A percentile compares a stretch with the other conserved stretches of the same genome.
Evolutionary conservation across 331 rosid genomes (phyloP).

Genomic region (Pyracantha coccinea): DNA sequence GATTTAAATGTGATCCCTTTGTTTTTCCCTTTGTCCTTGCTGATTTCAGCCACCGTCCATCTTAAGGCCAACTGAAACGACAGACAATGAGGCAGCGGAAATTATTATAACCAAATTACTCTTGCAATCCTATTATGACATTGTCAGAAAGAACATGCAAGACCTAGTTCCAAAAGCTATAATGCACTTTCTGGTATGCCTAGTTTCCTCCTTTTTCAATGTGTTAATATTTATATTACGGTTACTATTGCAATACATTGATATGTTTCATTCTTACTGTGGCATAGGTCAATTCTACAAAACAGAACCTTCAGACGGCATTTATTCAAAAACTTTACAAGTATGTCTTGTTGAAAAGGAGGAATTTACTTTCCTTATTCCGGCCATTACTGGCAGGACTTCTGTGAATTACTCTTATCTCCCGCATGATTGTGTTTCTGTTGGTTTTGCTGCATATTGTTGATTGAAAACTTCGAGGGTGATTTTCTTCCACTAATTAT

Average conservation of each 20-base stretch:
- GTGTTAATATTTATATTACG: not conserved
- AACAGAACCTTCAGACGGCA: constrained; percentile 4
- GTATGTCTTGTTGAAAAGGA: not conserved
- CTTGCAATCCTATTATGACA: constrained; percentile 35
- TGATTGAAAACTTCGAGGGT: not conserved
- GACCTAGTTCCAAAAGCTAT: constrained; percentile 44
- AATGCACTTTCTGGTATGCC: constrained; percentile 42
- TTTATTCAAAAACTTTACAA: constrained; percentile 20
- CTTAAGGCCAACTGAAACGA: constrained; percentile 21
- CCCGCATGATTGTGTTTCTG: not conserved
- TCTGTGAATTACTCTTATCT: not conserved
- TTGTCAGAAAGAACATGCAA: constrained; percentile 35
- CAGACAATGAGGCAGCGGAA: constrained; percentile 22
- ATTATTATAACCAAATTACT: constrained; percentile 30
- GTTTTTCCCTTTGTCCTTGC: not conserved
- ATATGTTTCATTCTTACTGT: not conserved
- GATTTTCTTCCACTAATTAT: not conserved
- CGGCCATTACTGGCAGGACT: not conserved
- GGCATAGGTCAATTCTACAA: constrained; percentile 22
- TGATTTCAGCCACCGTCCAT: constrained; percentile 24
- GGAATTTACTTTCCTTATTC: not conserved
- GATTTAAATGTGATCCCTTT: not conserved
- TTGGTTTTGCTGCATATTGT: not conserved
- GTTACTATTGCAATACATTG: not conserved
- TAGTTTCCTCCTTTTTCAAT: not conserved